Evolutionary conservation across 1,284 basidiomycete genomes (phyloP), one percentile per base, ranked within the genome.

Genomic region (Ceratobasidium sp.): DNA sequence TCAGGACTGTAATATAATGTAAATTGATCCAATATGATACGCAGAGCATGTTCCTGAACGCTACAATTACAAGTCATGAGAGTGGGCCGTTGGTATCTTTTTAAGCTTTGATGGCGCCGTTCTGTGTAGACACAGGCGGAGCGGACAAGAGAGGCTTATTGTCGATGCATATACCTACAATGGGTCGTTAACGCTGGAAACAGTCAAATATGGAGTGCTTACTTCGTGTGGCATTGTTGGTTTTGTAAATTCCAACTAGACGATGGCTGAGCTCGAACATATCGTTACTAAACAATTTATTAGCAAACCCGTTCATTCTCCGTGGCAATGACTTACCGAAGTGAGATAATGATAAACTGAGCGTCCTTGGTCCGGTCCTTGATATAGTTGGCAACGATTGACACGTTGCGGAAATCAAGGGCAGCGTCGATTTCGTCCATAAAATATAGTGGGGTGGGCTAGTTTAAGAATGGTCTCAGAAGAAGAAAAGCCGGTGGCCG

Each of bases 381-480:
- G 82, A 97, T 96, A 77, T 96, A 99, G 78, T 98, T 98, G 6
- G 96, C 96, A 1, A 99, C 93, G 75, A 98, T 99, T 32, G 94
- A 97, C 22, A 99, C 97, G 76, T 99, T 99, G 67, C 95, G 87
- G 85, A 99, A 99, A 79, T 99, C 96, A 29, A 99, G 84, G 0
- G 96, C 95, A 1, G 95, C 95, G 75, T 98, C 94, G 75, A 98
- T 98, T 82, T 98, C 95, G 81, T 97, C 95, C 96, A 98, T 98
- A 78, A 98, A 98, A 81, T 99, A 98, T 35, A 98, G 82, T 0
- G 96, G 96, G 0, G 96, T 98, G 0, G 96, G 96, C 92, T 94
- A 69, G 34, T 35, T 47, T 43, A 27, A 17, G 31, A 34, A 38
- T 29, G 12, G 49, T 27, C 38, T 58, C 42, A 10, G 38, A 40